Evolutionary conservation across 2,329 filamentous ascomycete species (phyloP), one percentile per base, ranked within the genome.

Genomic region (Fusarium lateritium): DNA sequence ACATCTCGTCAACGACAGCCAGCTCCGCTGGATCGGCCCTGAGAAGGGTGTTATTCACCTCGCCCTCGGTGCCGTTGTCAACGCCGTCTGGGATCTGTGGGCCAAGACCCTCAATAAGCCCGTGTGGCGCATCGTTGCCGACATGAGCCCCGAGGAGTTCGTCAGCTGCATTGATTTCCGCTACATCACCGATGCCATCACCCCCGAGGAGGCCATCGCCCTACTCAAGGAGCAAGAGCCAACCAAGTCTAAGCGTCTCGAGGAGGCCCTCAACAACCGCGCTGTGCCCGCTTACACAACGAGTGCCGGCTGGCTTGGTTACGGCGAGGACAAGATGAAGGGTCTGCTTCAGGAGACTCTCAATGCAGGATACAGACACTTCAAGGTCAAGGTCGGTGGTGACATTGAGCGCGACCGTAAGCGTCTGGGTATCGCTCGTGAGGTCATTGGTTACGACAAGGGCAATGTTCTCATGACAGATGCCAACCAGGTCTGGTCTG

Each of bases 21-120:
- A 97, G 80, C 86, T 97, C 55, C 92, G 94, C 59, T 97, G 94
- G 94, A 96, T 97, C 76, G 94, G 94, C 0, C 94, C 94, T 0
- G 94, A 97, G 76, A 97, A 97, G 82, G 94, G 94, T 62, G 94
- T 97, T 44, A 97, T 97, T 73, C 94, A 97, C 80, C 91, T 98
- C 9, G 94, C 94, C 2, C 89, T 97, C 13, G 94, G 93, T 31
- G 92, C 94, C 43, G 91, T 97, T 17, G 92, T 97, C 73, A 97
- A 97, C 79, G 94, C 94, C 17, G 85, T 97, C 74, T 97, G 94
- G 94, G 94, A 97, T 79, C 88, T 97, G n/a, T 97, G 94, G 94
- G 94, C 93, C 56, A 97, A 97, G 83, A 87, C 87, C 3, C 87
- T 96, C 36, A 86, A 88, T 69, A 97, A 97, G 84, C 94, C 94